Evolutionary conservation across 176 grass and related monocot species (phyloP).

Genomic region (sorghum (Sorghum bicolor)): Sorghum_bicolor_NCBIv3 NC_012878.2:49688501-49689000

Average conservation of each 20-base stretch:
- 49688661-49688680: background rate
- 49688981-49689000: background rate
- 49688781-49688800: background rate
- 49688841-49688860: background rate
- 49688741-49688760: background rate
- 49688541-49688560: background rate
- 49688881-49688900: background rate
- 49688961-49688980: background rate
- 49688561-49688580: background rate
- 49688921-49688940: background rate
- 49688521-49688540: conserved; percentile 29
- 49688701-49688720: background rate
- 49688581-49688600: background rate
- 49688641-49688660: background rate
- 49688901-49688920: background rate
- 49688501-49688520: background rate
- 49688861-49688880: background rate
- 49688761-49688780: background rate
- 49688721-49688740: background rate
- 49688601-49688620: background rate
- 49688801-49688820: background rate
- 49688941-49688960: background rate
- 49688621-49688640: background rate
- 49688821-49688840: background rate
- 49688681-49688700: background rate